Conservation (phyloP, 768 basidiomycete species). For the Naganishia vishniacii region DNA sequence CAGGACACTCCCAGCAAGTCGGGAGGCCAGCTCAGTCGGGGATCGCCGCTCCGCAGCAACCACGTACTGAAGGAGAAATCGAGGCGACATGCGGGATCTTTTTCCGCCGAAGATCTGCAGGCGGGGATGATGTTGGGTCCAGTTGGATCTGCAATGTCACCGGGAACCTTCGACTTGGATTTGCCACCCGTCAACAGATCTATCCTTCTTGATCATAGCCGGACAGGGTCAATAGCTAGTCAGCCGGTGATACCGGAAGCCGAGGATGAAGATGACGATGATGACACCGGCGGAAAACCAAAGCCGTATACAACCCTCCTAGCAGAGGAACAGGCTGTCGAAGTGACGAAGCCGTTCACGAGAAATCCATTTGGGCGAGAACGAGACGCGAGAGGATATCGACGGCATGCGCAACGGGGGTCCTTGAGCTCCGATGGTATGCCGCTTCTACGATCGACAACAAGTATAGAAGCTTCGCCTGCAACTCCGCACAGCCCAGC, state of each 20-base stretch:
- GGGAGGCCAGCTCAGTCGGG: neutral
- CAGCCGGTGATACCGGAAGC: conserved; percentile 23
- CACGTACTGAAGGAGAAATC: conserved; percentile 50
- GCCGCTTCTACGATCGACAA: conserved; percentile 44
- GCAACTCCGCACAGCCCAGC: conserved; percentile 52
- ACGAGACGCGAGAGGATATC: conserved; percentile 6
- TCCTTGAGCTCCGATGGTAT: conserved; percentile 48
- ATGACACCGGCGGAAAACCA: conserved; percentile 14
- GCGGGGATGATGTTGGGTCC: conserved; percentile 62
- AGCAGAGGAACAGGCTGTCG: conserved; percentile 30
- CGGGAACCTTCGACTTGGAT: conserved; percentile 5
- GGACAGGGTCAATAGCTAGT: conserved; percentile 10
- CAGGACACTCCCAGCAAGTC: conserved; percentile 13
- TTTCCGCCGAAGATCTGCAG: conserved; percentile 85
- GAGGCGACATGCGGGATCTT: conserved; percentile 86
- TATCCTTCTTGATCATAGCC: conserved; percentile 6
- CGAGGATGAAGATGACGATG: conserved; percentile 26
- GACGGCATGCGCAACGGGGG: conserved; percentile 41
- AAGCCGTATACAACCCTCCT: neutral
- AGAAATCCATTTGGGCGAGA: conserved; percentile 29
- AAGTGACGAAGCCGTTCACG: conserved; percentile 13
- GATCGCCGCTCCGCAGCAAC: conserved; percentile 26
- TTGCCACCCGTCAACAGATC: conserved; percentile 7
- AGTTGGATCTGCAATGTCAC: neutral
- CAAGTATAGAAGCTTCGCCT: conserved; percentile 44